A percentile compares a stretch with the other conserved stretches of the same genome.
phyloP scores from a whole-genome alignment of 768 basidiomycete species.

The Agaricus sinodeliciosus region DNA sequence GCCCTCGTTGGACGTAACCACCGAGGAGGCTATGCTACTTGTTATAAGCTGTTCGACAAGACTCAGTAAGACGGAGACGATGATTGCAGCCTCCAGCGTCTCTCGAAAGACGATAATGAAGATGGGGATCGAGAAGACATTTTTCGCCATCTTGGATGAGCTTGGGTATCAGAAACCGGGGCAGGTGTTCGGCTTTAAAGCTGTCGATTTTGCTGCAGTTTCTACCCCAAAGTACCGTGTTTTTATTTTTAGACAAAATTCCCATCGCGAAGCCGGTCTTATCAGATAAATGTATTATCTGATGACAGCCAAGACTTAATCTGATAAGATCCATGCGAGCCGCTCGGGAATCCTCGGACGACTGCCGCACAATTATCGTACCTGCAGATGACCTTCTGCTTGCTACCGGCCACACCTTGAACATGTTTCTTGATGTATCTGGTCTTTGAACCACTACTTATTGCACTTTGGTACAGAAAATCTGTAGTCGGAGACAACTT shows the following conservation, averaged over 20 bases:
- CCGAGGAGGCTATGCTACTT: constrained; percentile 13
- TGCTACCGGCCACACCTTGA: too few relatives aligned
- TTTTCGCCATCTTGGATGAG: constrained; percentile 46
- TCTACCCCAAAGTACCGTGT: neutral
- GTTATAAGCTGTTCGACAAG: constrained; percentile 79
- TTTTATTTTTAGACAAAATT: neutral
- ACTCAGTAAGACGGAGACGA: constrained; percentile 86
- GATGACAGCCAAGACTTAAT: constrained; percentile 2
- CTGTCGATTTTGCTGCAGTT: neutral
- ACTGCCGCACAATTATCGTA: too few relatives aligned
- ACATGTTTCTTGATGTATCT: too few relatives aligned
- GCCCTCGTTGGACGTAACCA: constrained; percentile 8
- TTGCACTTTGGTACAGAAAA: too few relatives aligned
- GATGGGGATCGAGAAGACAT: constrained; percentile 84
- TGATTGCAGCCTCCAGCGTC: constrained; percentile 87
- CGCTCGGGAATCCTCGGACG: too few relatives aligned
- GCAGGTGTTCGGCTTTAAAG: constrained; percentile 1
- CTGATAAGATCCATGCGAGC: neutral
- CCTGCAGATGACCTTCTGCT: too few relatives aligned
- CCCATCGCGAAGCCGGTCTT: neutral
- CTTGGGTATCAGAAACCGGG: neutral
- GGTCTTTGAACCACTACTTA: too few relatives aligned
- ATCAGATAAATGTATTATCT: too few relatives aligned
- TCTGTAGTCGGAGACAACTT: neutral
- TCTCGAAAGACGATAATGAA: constrained; percentile 97